A percentile compares a stretch with the other conserved stretches of the same genome.
phyloP scores from a whole-genome alignment of 441 rosid species.

The Brassica hybrid region DNA sequence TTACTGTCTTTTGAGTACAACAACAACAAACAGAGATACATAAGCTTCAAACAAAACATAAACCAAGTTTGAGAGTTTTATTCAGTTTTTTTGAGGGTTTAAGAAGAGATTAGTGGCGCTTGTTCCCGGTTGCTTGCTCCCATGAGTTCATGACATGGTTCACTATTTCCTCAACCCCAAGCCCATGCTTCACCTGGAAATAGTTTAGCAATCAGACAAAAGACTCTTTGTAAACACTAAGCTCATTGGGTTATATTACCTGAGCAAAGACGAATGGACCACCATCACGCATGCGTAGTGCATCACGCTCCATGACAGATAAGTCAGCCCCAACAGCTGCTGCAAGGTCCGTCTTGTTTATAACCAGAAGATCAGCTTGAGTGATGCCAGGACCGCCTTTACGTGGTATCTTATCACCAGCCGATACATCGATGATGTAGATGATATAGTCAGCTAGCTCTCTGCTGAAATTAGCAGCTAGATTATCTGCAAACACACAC shows the following conservation, averaged over 20 bases:
- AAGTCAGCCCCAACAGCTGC: slow-evolving; percentile 88
- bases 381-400: slow-evolving; percentile 99
- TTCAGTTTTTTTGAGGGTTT: background rate
- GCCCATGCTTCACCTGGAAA: slow-evolving; percentile 78
- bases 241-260: slow-evolving; percentile 46
- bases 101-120: slow-evolving; percentile 49
- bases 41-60: background rate
- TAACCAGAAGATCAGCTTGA: slow-evolving; percentile 97
- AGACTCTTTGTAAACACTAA: slow-evolving; percentile 10
- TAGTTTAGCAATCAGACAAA: background rate
- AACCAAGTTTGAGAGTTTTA: background rate
- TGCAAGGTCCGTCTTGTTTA: slow-evolving; percentile 97
- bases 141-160: slow-evolving; percentile 74
- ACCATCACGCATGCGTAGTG: slow-evolving; percentile 95
- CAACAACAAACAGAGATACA: slow-evolving; percentile 19
- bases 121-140: slow-evolving; percentile 84
- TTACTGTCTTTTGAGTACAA: slow-evolving; percentile 10
- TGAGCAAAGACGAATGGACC: slow-evolving; percentile 98
- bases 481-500: slow-evolving; percentile 65
- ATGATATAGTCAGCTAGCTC: slow-evolving; percentile 98
- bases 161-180: slow-evolving; percentile 81
- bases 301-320: slow-evolving; percentile 87
- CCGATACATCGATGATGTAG: slow-evolving; percentile 95
- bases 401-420: slow-evolving; percentile 93
- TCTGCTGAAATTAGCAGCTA: slow-evolving; percentile 97